Base-by-base conservation (phyloP, 1,139 yeast genomes). In the Magnusiomyces suaveolens region DNA sequence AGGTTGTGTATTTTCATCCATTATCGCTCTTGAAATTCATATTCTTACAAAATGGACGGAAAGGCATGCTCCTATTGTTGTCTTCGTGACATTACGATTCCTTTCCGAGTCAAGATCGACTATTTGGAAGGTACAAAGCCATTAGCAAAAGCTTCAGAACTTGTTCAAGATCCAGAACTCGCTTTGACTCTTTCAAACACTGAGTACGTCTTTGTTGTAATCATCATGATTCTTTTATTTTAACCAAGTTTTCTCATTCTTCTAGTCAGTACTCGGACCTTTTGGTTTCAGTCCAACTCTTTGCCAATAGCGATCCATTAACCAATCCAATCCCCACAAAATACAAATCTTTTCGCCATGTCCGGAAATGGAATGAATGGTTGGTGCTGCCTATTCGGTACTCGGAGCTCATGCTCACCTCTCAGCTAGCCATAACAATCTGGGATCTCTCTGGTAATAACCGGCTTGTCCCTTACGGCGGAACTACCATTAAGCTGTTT, bases 291-390 rank as follows among this genome's bases (percentile, higher is more conserved):
- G 78, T 80, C 0, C 83, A 82, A 56, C 75, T 89, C 0, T 80
- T 76, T 56, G 80, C 80, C 10, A 82, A 81, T 56, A 76, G 81
- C 49, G 81, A 83, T 60, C 80, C 83, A 1, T 62, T 88, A 26
- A 82, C 95, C 0, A 72, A 79, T 1, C 87, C 95, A 0, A 75
- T 84, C 0, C 80, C 80, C 50, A 82, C 95, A 0, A 74, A 82
- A 2, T 84, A 84, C 65, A 79, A 78, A 51, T 73, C 83, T 1
- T 84, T 86, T 61, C 75, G 77, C 54, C 72, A 74, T 49, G 59
- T 64, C 1, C 59, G 69, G 49, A 63, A 61, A 50, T 81, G 83
- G 83, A 75, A 79, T 58, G 81, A 81, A 60, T 82, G 86, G 83
- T 68, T 88, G 33, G 75, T 79, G 50, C 68, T 92, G 51, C 92